Evolutionary conservation across 1,139 yeast genomes (phyloP).

Genomic region (Sugiyamaella novakii): DNA sequence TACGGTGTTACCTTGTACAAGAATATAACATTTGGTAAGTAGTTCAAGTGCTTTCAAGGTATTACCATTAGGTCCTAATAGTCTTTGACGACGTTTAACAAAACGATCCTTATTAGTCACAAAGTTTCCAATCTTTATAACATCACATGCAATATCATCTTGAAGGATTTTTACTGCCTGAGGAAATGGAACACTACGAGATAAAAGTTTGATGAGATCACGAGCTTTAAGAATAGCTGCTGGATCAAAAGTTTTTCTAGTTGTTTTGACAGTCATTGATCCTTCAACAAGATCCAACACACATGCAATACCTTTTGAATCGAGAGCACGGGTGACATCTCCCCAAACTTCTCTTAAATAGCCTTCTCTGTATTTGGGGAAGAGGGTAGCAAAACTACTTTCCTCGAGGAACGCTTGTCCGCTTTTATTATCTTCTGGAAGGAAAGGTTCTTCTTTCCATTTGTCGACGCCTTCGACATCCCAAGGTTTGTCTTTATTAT

Average conservation of each 20-base stretch:
- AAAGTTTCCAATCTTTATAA: slow-evolving; percentile 88
- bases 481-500: slow-evolving; percentile 96
- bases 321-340: slow-evolving; percentile 81
- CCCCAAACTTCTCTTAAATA: slow-evolving; percentile 91
- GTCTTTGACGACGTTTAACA: slow-evolving; percentile 91
- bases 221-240: slow-evolving; percentile 92
- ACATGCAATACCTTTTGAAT: slow-evolving; percentile 73
- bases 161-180: slow-evolving; percentile 91
- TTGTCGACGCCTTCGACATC: slow-evolving; percentile 94
- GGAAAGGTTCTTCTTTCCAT: slow-evolving; percentile 89
- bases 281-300: slow-evolving; percentile 92
- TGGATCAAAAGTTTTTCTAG: slow-evolving; percentile 94
- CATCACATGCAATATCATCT: slow-evolving; percentile 94
- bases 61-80: slow-evolving; percentile 96
- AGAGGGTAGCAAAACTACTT: slow-evolving; percentile 88
- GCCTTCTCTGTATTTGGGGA: slow-evolving; percentile 94
- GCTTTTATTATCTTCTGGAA: slow-evolving; percentile 81
- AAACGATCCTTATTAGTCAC: slow-evolving; percentile 92
- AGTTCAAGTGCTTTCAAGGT: slow-evolving; percentile 93
- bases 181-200: slow-evolving; percentile 96
- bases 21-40: slow-evolving; percentile 86
- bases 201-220: slow-evolving; percentile 87
- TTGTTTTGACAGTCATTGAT: slow-evolving; percentile 94
- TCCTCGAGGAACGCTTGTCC: slow-evolving; percentile 92
- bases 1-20: slow-evolving; percentile 97